These are phyloP conservation scores for Biscogniauxia mediterranea DNA, from an alignment of 2,329 filamentous ascomycete genomes.

Conservation along the genomic window DNA sequence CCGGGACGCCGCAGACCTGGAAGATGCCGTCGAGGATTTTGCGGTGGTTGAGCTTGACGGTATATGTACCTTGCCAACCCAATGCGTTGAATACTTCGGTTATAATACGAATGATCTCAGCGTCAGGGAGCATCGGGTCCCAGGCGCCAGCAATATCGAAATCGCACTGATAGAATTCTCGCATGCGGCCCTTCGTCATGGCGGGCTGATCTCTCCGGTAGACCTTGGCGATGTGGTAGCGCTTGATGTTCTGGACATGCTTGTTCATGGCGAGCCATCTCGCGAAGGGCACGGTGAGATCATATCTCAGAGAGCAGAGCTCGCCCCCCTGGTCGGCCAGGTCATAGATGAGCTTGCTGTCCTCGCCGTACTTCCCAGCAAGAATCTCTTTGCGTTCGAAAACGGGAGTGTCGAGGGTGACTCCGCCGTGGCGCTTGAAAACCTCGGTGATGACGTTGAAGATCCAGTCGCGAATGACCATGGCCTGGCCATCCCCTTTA, in stretches of 20 bases:
- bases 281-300: conserved; percentile 75
- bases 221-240: conserved; percentile 78
- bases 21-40: conserved; percentile 78
- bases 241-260: conserved; percentile 66
- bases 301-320: conserved; percentile 77
- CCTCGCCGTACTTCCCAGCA: conserved; percentile 53
- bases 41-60: conserved; percentile 78
- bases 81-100: conserved; percentile 71
- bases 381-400: conserved; percentile 76
- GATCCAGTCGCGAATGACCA: conserved; percentile 78
- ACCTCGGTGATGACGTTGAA: conserved; percentile 50
- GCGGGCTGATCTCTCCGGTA: conserved; percentile 77
- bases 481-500: conserved; percentile 68
- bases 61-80: conserved; percentile 66
- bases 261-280: conserved; percentile 76
- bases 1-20: conserved; percentile 72
- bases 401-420: conserved; percentile 67
- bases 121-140: conserved; percentile 73
- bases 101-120: conserved; percentile 68
- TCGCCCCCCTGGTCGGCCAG: conserved; percentile 81
- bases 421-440: conserved; percentile 64
- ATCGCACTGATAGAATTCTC: conserved; percentile 80
- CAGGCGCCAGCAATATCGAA: conserved; percentile 74
- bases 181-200: conserved; percentile 74
- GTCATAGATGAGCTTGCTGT: conserved; percentile 68